Evolutionary conservation across 1,284 basidiomycete genomes (phyloP).

Genomic region (Coniferiporia weirii): DNA sequence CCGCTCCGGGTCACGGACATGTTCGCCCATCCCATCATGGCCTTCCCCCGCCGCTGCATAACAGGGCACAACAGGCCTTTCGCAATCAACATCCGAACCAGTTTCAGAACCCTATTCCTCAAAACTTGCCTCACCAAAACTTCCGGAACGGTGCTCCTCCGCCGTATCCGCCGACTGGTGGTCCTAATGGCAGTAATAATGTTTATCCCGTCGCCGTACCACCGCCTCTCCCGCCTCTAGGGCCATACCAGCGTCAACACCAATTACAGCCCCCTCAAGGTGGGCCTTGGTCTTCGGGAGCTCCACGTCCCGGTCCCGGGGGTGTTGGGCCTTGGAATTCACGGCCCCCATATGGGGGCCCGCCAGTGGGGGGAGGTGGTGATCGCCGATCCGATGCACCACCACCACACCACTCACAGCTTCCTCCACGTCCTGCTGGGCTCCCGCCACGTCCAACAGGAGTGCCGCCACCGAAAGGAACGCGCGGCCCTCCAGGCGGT

Average conservation of each 20-base stretch:
- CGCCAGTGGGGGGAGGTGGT: not conserved
- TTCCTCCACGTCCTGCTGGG: conserved; percentile 13
- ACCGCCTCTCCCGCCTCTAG: not conserved
- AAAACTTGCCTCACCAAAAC: not conserved
- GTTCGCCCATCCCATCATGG: not conserved
- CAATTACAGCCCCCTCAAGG: not conserved
- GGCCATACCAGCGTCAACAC: not conserved
- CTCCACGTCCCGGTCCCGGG: not conserved
- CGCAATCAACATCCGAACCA: not conserved
- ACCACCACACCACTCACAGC: not conserved
- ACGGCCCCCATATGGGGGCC: not conserved
- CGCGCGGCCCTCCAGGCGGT: not conserved
- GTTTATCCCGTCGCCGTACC: not conserved
- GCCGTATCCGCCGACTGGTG: not conserved
- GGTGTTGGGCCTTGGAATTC: not conserved
- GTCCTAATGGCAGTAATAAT: not conserved
- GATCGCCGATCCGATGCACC: not conserved
- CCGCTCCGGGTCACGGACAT: not conserved
- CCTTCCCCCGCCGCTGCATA: conserved; percentile 9
- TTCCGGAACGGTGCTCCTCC: not conserved
- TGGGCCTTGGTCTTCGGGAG: not conserved
- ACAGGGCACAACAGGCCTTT: not conserved
- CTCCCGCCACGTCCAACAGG: conserved; percentile 14
- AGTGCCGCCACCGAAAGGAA: not conserved
- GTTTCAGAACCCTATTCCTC: not conserved